Base-by-base conservation (phyloP, 495 filamentous ascomycete species). In the Aspergillus incahuasiensis region DNA sequence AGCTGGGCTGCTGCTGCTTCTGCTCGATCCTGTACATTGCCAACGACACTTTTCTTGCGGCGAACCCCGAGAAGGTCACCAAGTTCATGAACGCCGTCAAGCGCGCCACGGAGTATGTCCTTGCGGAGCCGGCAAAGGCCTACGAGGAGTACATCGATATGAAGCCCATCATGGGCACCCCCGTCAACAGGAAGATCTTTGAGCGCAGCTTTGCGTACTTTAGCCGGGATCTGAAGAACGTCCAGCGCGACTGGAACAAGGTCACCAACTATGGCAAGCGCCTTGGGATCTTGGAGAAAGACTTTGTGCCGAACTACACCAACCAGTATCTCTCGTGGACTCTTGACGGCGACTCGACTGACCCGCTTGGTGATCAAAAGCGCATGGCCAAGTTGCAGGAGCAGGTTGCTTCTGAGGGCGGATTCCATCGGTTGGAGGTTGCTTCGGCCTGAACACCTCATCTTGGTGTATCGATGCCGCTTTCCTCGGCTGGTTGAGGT, bases 1-100 rank as follows among this genome's bases (percentile, higher is more conserved):
- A 86, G 65, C 70, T 87, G 25, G 85, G 85, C 52, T 87, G 85
- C 73, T 87, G 85, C 79, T 88, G 85, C 75, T 87, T 87, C 79
- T 86, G 84, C 73, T 83, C 82, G 1, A 86, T 87, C 64, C 74
- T 88, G 40, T 88, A 88, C 76, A 88, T 88, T 50, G 81, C 74
- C 60, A 84, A 87, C 64, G 83, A 87, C 65, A 62, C 64, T 40
- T 88, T 88, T 76, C 66, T 87, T 40, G 69, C 76, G 22, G 71
- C 77, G 49, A 82, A 86, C 68, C 74, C 75, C 0, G 83, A 83
- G 32, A 77, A 85, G 57, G 72, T 86, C 1, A 54, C 66, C 22
- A 78, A 77, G 40, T 83, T 84, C 70, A 80, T 87, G 76, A 73
- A 77, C 15, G 84, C 82, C 55, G 79, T 85, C 61, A 86, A 88